Conservation (phyloP, 1,139 yeast species). For the Yamadazyma diddensiae region DNA sequence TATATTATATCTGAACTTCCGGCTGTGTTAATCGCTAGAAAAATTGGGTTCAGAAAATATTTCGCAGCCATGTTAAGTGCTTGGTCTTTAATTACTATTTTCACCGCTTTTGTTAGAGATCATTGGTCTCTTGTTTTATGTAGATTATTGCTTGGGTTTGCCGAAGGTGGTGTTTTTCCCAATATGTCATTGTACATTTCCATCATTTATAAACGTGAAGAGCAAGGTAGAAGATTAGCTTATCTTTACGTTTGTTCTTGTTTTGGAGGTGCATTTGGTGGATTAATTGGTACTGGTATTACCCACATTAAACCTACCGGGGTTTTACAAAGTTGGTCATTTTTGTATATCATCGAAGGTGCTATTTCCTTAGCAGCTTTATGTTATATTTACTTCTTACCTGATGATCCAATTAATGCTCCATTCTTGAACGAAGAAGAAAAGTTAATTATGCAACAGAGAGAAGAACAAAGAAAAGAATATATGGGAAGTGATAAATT, state of each 20-base stretch:
- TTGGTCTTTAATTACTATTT: constrained; percentile 20
- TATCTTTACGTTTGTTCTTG: constrained; percentile 41
- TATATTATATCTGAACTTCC: constrained; percentile 19
- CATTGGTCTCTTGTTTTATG: constrained; percentile 17
- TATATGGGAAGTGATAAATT: constrained; percentile 28
- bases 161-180: constrained; percentile 28
- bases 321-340: constrained; percentile 34
- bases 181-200: constrained; percentile 20
- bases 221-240: constrained; percentile 32
- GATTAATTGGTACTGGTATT: constrained; percentile 36
- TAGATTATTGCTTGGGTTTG: constrained; percentile 20
- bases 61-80: constrained; percentile 12
- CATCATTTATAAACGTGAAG: constrained; percentile 4
- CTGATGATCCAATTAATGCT: constrained; percentile 18
- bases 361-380: constrained; percentile 27
- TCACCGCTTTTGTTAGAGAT: constrained; percentile 16
- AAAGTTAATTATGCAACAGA: constrained; percentile 20
- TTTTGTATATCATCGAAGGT: constrained; percentile 30
- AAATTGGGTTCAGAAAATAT: constrained; percentile 3
- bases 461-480: constrained; percentile 22
- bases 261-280: constrained; percentile 38
- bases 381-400: constrained; percentile 22
- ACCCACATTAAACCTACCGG: constrained; percentile 27
- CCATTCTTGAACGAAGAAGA: constrained; percentile 20
- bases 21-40: constrained; percentile 12